Conservation (phyloP, 2,329 filamentous ascomycete species). For the Colletotrichum somersetense region DNA sequence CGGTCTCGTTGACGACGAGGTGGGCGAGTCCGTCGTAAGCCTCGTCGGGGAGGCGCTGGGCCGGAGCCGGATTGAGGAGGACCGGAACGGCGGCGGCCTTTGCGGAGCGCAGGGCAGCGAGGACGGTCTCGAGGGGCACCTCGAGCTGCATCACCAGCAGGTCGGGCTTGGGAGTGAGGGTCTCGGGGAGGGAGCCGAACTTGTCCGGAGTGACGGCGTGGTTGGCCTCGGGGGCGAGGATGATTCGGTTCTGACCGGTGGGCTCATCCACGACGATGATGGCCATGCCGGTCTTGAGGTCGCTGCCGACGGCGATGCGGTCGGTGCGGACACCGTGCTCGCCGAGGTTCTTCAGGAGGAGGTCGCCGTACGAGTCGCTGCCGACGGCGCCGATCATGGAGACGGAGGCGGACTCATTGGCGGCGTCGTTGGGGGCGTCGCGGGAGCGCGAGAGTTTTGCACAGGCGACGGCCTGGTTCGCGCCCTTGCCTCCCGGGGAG, state of each 20-base stretch:
- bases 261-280: conserved; percentile 81
- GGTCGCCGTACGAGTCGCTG: conserved; percentile 72
- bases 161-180: conserved; percentile 60
- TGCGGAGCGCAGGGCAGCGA: conserved; percentile 69
- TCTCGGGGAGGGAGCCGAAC: conserved; percentile 50
- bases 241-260: conserved; percentile 81
- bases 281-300: conserved; percentile 74
- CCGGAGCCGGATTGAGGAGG: conserved; percentile 88
- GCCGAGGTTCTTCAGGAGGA: conserved; percentile 70
- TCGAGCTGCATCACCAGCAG: conserved; percentile 84
- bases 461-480: conserved; percentile 93
- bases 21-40: conserved; percentile 79
- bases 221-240: conserved; percentile 81
- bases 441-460: conserved; percentile 78
- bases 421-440: conserved; percentile 44
- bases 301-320: conserved; percentile 59
- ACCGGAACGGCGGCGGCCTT: conserved; percentile 67
- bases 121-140: conserved; percentile 75
- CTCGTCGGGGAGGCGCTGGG: conserved; percentile 73
- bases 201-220: conserved; percentile 57
- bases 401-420: conserved; percentile 59
- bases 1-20: conserved; percentile 90
- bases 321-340: conserved; percentile 72
- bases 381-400: conserved; percentile 83
- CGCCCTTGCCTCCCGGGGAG: conserved; percentile 91